Evolutionary conservation across 1,284 basidiomycete genomes (phyloP).

Genomic region (Neolentinus lepideus): DNA sequence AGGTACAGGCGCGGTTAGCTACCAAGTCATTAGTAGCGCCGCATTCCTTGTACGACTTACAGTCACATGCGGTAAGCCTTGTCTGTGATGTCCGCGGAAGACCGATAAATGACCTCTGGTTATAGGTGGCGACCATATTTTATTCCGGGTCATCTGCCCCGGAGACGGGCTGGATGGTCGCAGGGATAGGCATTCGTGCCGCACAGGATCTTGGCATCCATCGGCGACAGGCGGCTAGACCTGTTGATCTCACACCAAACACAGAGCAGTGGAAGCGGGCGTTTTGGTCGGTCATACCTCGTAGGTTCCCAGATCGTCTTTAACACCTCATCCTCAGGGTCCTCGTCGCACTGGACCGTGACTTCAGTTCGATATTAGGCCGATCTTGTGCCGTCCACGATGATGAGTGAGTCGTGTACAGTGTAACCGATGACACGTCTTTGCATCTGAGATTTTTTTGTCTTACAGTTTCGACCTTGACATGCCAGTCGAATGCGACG

Average conservation of each 20-base stretch:
- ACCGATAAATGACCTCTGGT: not conserved
- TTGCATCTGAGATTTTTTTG: not conserved
- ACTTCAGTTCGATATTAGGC: slow-evolving; percentile 36
- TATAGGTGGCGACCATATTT: slow-evolving; percentile 28
- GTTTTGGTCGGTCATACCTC: not conserved
- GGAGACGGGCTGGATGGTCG: slow-evolving; percentile 44
- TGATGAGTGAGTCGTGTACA: slow-evolving; percentile 34
- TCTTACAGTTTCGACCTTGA: slow-evolving; percentile 40
- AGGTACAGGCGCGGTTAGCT: slow-evolving; percentile 40
- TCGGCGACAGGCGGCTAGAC: slow-evolving; percentile 25
- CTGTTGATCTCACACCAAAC: slow-evolving; percentile 22
- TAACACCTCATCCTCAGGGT: slow-evolving; percentile 11
- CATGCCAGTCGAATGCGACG: slow-evolving; percentile 41
- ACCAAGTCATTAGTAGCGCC: slow-evolving; percentile 50
- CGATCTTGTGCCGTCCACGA: slow-evolving; percentile 43
- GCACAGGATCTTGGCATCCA: slow-evolving; percentile 39
- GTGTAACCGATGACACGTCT: slow-evolving; percentile 3
- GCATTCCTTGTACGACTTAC: slow-evolving; percentile 63
- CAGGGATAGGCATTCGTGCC: slow-evolving; percentile 45
- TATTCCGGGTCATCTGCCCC: slow-evolving; percentile 40
- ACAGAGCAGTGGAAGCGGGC: slow-evolving; percentile 54
- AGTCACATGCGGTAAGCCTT: slow-evolving; percentile 36
- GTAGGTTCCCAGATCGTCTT: slow-evolving; percentile 12
- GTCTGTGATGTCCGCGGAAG: not conserved
- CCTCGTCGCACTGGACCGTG: slow-evolving; percentile 25